A percentile compares a stretch with the other conserved stretches of the same genome.
These are phyloP conservation scores for Chlorella sorokiniana DNA, from an alignment of 139 green algal genomes.

Conservation along the genomic window DNA sequence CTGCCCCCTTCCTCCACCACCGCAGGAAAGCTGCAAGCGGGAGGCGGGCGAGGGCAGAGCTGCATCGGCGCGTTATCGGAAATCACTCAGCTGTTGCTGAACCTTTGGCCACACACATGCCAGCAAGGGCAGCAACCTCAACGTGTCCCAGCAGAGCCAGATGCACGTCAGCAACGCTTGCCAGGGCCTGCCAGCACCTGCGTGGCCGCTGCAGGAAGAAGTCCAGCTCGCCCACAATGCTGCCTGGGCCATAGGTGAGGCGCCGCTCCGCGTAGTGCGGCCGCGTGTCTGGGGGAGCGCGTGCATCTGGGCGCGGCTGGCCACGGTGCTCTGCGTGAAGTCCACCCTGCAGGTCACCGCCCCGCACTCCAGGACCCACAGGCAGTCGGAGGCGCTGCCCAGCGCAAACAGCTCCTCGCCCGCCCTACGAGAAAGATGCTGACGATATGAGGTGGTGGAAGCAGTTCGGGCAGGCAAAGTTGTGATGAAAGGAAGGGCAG, in stretches of 20 bases:
- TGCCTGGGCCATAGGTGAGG: conserved; percentile 26
- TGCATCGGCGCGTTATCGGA: no score
- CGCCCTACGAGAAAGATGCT: not conserved
- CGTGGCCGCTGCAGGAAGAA: conserved; percentile 56
- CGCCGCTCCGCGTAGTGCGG: not conserved
- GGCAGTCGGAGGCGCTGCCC: not conserved
- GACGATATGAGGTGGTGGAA: no score
- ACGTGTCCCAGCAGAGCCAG: not conserved
- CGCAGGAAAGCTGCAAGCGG: not conserved
- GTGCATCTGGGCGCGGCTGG: conserved; percentile 22
- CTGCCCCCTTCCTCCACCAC: not conserved
- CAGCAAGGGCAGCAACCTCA: no score
- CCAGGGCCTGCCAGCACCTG: conserved; percentile 26
- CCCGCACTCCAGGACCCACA: not conserved
- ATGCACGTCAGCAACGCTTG: not conserved
- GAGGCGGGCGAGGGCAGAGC: not conserved
- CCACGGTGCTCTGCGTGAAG: conserved; percentile 11
- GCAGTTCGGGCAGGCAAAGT: no score
- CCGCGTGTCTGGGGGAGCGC: conserved; percentile 14
- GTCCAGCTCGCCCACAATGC: conserved; percentile 49
- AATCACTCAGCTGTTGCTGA: no score
- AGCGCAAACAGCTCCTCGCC: conserved; percentile 35
- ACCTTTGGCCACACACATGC: no score
- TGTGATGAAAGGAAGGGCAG: no score
- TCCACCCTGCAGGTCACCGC: conserved; percentile 21